Evolutionary conservation across 1,284 basidiomycete species (phyloP).

Genomic region (Hemileia vastatrix): DNA sequence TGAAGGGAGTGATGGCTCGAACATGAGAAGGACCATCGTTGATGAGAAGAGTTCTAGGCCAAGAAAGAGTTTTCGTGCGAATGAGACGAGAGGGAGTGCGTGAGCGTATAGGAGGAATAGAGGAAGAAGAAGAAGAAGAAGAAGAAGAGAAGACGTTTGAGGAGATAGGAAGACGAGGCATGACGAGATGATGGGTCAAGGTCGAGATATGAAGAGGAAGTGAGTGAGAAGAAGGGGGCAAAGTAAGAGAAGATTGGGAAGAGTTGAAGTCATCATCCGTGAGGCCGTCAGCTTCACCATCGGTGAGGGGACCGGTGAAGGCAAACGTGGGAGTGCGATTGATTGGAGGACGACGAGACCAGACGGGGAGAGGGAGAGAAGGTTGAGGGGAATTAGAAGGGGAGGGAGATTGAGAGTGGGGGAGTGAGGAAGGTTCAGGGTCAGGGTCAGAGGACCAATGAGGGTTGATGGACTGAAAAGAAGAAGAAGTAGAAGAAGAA

Average conservation of each 20-base stretch:
- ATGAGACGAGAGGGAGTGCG: neutral
- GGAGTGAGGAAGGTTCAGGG: too few relatives aligned
- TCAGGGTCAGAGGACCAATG: too few relatives aligned
- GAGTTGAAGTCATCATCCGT: neutral
- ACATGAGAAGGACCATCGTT: neutral
- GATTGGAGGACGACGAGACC: too few relatives aligned
- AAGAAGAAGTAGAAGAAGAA: too few relatives aligned
- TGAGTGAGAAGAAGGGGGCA: neutral
- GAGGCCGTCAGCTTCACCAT: neutral
- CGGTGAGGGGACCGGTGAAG: neutral
- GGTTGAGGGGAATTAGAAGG: too few relatives aligned
- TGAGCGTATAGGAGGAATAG: neutral
- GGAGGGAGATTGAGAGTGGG: too few relatives aligned
- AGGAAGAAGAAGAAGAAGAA: too few relatives aligned
- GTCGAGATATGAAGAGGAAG: neutral
- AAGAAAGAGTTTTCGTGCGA: neutral
- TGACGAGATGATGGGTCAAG: conserved; percentile 14
- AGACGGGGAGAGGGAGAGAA: too few relatives aligned
- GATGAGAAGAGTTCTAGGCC: neutral
- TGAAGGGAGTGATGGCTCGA: neutral
- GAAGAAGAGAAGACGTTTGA: too few relatives aligned
- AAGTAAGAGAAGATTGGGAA: neutral
- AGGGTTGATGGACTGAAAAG: too few relatives aligned
- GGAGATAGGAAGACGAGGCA: conserved; percentile 20
- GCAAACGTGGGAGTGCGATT: too few relatives aligned